Conservation (phyloP, 2,329 filamentous ascomycete species). For the Pyricularia pennisetigena region DNA sequence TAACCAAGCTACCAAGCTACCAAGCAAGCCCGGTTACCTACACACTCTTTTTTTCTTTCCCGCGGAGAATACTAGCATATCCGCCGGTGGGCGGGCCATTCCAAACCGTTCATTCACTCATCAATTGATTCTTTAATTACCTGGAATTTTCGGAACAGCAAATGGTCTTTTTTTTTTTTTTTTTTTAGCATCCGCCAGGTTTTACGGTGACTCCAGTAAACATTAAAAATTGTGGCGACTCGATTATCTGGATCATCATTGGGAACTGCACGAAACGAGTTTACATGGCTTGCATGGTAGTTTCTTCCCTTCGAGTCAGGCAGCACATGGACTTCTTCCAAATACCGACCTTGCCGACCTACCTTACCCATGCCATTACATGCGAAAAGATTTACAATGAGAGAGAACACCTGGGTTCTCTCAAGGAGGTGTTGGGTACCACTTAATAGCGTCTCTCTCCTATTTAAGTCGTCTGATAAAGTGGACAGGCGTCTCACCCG, state of each 20-base stretch:
- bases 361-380: neutral
- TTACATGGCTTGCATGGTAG: neutral
- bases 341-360: neutral
- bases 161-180: too few species aligned
- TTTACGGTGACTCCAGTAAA: neutral
- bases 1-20: neutral
- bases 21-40: neutral
- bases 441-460: neutral
- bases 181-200: neutral
- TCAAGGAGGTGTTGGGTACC: neutral
- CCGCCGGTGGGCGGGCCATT: neutral
- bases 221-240: neutral
- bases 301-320: neutral
- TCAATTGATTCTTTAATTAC: neutral
- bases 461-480: neutral
- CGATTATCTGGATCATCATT: neutral
- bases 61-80: neutral
- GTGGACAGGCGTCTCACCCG: neutral
- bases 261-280: neutral
- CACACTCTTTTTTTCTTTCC: neutral
- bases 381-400: neutral
- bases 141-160: neutral
- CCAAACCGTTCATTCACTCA: too few species aligned
- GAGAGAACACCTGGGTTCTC: neutral
- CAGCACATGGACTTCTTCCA: neutral